Evolutionary conservation across 306 rosid species (phyloP), one percentile per base, ranked within the genome.

Genomic region (Fragaria nilgerrensis): DNA sequence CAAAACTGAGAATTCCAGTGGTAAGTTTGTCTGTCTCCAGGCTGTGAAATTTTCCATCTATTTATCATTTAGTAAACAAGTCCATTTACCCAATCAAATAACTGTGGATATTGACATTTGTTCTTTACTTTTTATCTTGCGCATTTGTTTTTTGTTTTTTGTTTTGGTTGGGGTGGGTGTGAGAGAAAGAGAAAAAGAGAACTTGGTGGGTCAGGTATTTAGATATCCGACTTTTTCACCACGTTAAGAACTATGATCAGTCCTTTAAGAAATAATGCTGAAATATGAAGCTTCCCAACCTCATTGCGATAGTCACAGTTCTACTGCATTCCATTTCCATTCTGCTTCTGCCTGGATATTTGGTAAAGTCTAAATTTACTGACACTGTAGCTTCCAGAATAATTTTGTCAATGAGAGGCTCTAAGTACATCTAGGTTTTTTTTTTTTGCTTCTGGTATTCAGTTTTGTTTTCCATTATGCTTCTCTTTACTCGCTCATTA

Each of bases 1-100:
- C 70, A 85, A 81, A 79, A 68, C 82, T 72, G 73, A 83, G 52
- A 86, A 86, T 41, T 85, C 93, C 58, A 84, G 85, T 41, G 97
- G 99, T 96, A 74, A 73, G 89, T 53, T 80, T 45, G 72, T 67
- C 27, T 50, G 4, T 73, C 53, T 6, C 61, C 41, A 65, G 29
- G 41, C 52, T 22, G 70, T n/a, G 37, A 48, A 70, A 10, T 34
- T 22, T 55, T 68, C 5, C 32, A 10, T 44, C 68, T 52, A 49
- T 22, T 59, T 22, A 53, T 49, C 23, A 71, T 20, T 71, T 13
- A 59, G 65, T 63, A 63, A 14, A 14, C 65, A 36, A 20, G 76
- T 55, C 8, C 7, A 36, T 56, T 23, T 13, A 22, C 13, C 32
- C 37, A 14, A 23, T 5, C 20, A 56, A 56, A 16, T 56, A 23